Evolutionary conservation across 2,329 filamentous ascomycete genomes (phyloP), one percentile per base, ranked within the genome.

Genomic region (Microsporum ferrugineum): DNA sequence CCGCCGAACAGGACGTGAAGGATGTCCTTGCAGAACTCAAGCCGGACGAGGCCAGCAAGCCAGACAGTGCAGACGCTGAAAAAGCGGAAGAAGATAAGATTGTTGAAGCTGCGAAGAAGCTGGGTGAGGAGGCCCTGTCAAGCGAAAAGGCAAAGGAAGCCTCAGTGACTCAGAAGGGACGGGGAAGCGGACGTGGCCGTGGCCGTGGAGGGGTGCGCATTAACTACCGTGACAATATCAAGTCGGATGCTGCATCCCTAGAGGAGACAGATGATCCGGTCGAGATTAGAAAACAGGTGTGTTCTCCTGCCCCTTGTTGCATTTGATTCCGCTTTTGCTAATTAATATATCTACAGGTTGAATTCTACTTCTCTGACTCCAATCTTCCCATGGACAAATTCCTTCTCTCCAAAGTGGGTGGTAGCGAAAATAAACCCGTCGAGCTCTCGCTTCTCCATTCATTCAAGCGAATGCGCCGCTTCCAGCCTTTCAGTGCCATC

Each of bases 401-500:
- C 78, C 82, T 99, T 67, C 88, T 91, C 79, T 80, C 84, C 65
- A 80, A 86, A 69, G 88, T 89, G 60, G 87, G 86, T 43, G 92
- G 92, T 61, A 79, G 83, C 65, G 82, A 87, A 69, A 96, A 96
- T 80, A 68, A 70, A 56, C 82, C 91, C 49, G 86, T 99, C 41
- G 79, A 86, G 27, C 80, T 99, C 67, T 85, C 86, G 70, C 82
- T 86, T 64, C 84, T 99, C 66, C 84, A 86, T 80, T 85, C 79
- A 58, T 99, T 99, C 82, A 92, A 91, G 78, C 91, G 95, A 73
- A 99, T 99, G 95, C 87, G 85, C 67, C 88, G 87, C 69, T 99
- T 97, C 83, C 86, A 94, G 77, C 89, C 90, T 47, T 91, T 91
- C 78, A 85, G 83, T 61, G 87, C 88, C 61, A 83, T 99, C 49